Evolutionary conservation across 202 grass and related monocot species (phyloP), one percentile per base, ranked within the genome.

Genomic region (Zizania palustris): DNA sequence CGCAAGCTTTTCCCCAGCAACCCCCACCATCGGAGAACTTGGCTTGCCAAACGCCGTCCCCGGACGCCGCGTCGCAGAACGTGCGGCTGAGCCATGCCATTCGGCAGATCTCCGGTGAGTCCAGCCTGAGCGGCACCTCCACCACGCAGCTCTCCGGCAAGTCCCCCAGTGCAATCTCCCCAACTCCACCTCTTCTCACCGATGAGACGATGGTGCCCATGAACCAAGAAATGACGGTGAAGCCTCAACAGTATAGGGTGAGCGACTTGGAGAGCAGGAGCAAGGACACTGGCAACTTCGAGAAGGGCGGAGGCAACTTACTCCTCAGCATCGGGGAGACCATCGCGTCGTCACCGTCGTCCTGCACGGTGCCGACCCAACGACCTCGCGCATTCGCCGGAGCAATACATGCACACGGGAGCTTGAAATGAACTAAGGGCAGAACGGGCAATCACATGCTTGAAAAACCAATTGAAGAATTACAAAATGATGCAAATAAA

Each of bases 231-330:
- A n/a, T n/a, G n/a, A n/a, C n/a, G n/a, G n/a, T n/a, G n/a, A n/a
- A n/a, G n/a, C n/a, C 71, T 64, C 79, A 82, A 13, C 12, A 72
- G 60, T 87, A 90, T 44, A 98, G 83, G 63, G 87, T 92, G 65
- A 98, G 89, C 56, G 87, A 92, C 81, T 98, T 94, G 77, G 89
- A 98, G 67, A 92, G 95, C 67, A 98, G 89, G 45, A 95, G 94
- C 43, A 93, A 60, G 49, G 89, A 89, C 18, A 68, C 83, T 40
- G 83, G 85, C 13, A 82, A 88, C 71, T 84, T 83, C 65, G 81
- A 85, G 39, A 84, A 88, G 20, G 78, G 69, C 34, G 78, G 81
- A 15, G 87, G 65, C 6, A 51, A 60, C 50, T 85, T 83, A 66
- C 82, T 45, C 65, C 82, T 90, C 60, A 90, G 82, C 19, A 77